Base-by-base conservation (phyloP, 2,329 filamentous ascomycete genomes). In the Clarireedia monteithiana region DNA sequence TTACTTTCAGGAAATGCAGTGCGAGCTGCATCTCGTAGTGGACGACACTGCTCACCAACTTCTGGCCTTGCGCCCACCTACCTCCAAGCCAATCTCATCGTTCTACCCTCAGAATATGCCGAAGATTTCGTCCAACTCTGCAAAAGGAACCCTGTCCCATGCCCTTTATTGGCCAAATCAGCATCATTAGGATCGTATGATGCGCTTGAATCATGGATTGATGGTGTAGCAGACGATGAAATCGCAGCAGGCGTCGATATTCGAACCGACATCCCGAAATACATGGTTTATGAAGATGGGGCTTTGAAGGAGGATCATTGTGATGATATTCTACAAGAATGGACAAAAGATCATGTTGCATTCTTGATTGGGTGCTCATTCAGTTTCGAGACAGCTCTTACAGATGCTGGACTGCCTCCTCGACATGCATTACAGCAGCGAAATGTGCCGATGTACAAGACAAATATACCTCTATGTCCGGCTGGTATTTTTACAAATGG, bases 301-400 rank as follows among this genome's bases (percentile, higher is more conserved):
- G 68, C 69, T 46, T 69, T 78, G 2, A 61, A 68, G 5, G 70
- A 71, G 20, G 65, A 68, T 0, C 70, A 72, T 15, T 68, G 70
- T 34, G 50, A 63, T 1, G 73, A 82, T 63, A 71, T 86, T 15
- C 62, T 68, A 1, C 63, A 69, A 2, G 67, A 80, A 42, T 86
- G 83, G 83, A 76, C 74, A 0, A 65, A 72, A 4, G 75, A 83
- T 60, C 80, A 86, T 61, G 77, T 83, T 24, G 83, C 75, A 0
- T 86, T 84, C 63, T 66, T 86, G 46, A 78, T 86, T 59, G 83
- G 82, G 7, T 86, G 83, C 65, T 82, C 77, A 0, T 86, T 79
- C 72, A 81, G 76, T 61, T 86, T 86, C 64, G 83, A 86, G 66
- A 69, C 73, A 2, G 82, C 81, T 3, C 74, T 86, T 23, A 64